Conservation (phyloP, 352 stramenopile genomes). For the Pythium diclinum region DNA sequence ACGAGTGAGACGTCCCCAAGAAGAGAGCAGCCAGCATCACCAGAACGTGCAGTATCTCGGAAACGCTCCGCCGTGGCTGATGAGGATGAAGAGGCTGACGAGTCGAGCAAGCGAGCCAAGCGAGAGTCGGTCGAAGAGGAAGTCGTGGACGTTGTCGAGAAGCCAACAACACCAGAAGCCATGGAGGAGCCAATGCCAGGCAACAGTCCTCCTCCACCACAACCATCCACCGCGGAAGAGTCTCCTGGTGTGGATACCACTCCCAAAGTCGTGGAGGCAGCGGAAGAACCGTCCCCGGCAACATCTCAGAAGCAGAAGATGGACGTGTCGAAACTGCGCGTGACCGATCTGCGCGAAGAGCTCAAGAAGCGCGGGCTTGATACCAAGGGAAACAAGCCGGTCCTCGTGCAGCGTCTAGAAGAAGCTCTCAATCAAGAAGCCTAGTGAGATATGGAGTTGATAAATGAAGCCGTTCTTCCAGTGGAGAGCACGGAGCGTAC, state of each 20-base stretch:
- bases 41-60: neutral
- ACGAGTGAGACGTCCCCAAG: neutral
- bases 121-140: neutral
- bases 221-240: neutral
- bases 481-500: too few relatives aligned
- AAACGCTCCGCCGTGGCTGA: neutral
- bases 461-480: conserved; percentile 13
- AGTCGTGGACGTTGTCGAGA: neutral
- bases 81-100: neutral
- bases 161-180: neutral
- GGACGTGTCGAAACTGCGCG: conserved; percentile 49
- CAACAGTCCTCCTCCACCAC: neutral
- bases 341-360: conserved; percentile 57
- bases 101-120: conserved; percentile 1
- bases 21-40: neutral
- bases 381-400: conserved; percentile 66
- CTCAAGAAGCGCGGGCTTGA: conserved; percentile 72
- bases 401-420: conserved; percentile 60
- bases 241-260: neutral
- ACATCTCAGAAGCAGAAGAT: conserved; percentile 24
- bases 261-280: too few relatives aligned
- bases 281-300: neutral
- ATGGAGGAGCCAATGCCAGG: neutral
- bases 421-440: conserved; percentile 38
- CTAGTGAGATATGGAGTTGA: conserved; percentile 25